Conservation (phyloP, 2,329 filamentous ascomycete species). For the Ascochyta fabae region DNA sequence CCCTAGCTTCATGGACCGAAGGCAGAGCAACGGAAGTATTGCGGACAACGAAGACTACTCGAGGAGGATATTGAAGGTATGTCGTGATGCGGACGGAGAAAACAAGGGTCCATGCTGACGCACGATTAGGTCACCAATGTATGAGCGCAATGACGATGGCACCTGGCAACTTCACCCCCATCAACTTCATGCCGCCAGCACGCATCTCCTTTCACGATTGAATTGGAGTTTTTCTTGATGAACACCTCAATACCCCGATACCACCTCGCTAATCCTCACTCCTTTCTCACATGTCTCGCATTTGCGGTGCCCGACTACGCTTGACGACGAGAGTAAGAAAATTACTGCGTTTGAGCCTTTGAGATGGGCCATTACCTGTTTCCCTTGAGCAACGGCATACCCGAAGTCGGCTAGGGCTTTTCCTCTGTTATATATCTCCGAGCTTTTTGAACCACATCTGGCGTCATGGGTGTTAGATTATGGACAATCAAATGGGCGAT, state of each 20-base stretch:
- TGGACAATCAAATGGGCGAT: conserved; percentile 24
- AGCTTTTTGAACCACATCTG: conserved; percentile 17
- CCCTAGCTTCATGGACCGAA: conserved; percentile 78
- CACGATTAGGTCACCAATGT: conserved; percentile 45
- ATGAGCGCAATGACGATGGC: conserved; percentile 30
- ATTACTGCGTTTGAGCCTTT: conserved; percentile 25
- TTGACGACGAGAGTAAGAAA: conserved; percentile 40
- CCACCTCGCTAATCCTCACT: conserved; percentile 25
- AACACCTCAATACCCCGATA: conserved; percentile 21
- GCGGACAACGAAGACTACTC: conserved; percentile 98
- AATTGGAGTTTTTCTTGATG: conserved; percentile 19
- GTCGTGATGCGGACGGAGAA: neutral
- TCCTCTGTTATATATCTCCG: conserved; percentile 34
- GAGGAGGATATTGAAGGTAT: conserved; percentile 90
- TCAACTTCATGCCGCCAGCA: conserved; percentile 13
- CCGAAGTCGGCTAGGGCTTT: conserved; percentile 14
- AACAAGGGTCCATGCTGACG: conserved; percentile 21
- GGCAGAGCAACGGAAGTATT: conserved; percentile 93
- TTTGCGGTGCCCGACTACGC: conserved; percentile 32
- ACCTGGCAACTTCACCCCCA: conserved; percentile 8
- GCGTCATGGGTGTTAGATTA: conserved; percentile 23
- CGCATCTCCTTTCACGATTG: conserved; percentile 20
- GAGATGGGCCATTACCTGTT: conserved; percentile 17
- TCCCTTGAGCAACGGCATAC: neutral
- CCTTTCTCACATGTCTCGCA: conserved; percentile 27